Evolutionary conservation across 352 stramenopile genomes (phyloP), one percentile per base, ranked within the genome.

Genomic region (Globisporangium mamillatum): DNA sequence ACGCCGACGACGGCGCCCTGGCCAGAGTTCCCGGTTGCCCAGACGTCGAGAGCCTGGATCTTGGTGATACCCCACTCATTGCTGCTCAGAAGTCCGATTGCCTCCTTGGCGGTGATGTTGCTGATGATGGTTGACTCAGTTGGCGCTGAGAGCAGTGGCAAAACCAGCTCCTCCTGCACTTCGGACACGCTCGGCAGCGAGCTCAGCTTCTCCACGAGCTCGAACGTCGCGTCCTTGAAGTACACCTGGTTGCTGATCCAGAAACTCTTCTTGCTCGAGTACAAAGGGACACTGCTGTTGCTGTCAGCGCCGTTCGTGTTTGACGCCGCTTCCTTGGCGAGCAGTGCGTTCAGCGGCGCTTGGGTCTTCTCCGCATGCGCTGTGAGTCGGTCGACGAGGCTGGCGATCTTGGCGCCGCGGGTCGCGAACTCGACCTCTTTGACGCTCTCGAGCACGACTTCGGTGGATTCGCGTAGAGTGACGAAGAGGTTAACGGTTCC

Each of bases 31-130:
- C 79, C 76, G 18, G 68, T 78, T 20, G 63, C 65, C 82, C 82
- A 90, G 0, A 86, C 75, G 2, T 66, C 63, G 0, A 75, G 77
- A 0, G 78, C 75, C 32, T 86, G 77, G 52, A 88, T 86, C 44
- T 80, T 84, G 8, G 50, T 75, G 2, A 86, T 63, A 56, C 82
- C 78, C 80, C 80, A 89, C 62, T 56, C 22, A 6, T 32, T 56
- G 20, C 20, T 56, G 20, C n/a, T 25, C 5, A 25, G 3, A 3
- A 18, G 16, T 3, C 20, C 20, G 5, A 29, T 55, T 9, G 48
- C 12, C 48, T 55, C 48, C n/a, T 55, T 55, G 10, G n/a, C n/a
- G 12, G 36, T 46, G 36, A 46, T 10, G 36, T 48, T 48, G 14
- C 41, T 20, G 41, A 3, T n/a, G 41, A 8, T 48, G 14, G 6